Evolutionary conservation across 352 stramenopile genomes (phyloP).

Genomic region (Globisporangium acanthophoron): DNA sequence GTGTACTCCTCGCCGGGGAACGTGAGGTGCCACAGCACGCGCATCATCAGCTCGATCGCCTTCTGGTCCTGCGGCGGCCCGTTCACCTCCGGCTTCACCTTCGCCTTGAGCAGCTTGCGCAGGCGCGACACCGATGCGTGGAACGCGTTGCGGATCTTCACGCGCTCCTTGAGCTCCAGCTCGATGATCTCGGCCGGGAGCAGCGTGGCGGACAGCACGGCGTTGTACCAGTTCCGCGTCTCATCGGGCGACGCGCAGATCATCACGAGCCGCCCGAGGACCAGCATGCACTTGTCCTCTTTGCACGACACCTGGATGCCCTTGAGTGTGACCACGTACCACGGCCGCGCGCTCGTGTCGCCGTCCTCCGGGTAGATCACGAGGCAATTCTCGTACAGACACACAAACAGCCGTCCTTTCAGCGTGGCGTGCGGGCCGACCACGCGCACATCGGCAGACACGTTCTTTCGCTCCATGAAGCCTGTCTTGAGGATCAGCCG

Average conservation of each 20-base stretch:
- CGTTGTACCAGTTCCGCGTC: slow-evolving; percentile 68
- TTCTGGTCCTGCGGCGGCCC: slow-evolving; percentile 65
- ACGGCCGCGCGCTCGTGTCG: slow-evolving; percentile 52
- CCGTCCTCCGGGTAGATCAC: slow-evolving; percentile 73
- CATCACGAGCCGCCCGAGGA: slow-evolving; percentile 55
- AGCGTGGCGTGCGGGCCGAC: slow-evolving; percentile 70
- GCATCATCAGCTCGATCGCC: slow-evolving; percentile 76
- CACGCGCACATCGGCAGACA: slow-evolving; percentile 14
- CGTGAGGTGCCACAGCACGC: slow-evolving; percentile 54
- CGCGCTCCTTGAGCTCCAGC: slow-evolving; percentile 71
- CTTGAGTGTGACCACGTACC: slow-evolving; percentile 71
- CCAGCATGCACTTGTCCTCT: slow-evolving; percentile 61
- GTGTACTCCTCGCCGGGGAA: slow-evolving; percentile 61
- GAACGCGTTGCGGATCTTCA: slow-evolving; percentile 63
- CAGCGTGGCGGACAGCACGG: slow-evolving; percentile 52
- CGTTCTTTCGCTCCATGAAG: slow-evolving; percentile 62
- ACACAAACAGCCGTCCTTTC: slow-evolving; percentile 69
- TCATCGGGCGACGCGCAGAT: slow-evolving; percentile 45
- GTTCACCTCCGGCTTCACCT: slow-evolving; percentile 71
- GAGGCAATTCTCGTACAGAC: slow-evolving; percentile 72
- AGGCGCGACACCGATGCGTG: slow-evolving; percentile 58
- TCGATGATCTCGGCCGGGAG: slow-evolving; percentile 67
- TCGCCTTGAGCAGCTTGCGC: slow-evolving; percentile 70
- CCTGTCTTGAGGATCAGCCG: slow-evolving; percentile 74
- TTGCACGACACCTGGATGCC: slow-evolving; percentile 59